Conservation (phyloP, 2,329 filamentous ascomycete genomes). For the Macrophomina phaseolina region DNA sequence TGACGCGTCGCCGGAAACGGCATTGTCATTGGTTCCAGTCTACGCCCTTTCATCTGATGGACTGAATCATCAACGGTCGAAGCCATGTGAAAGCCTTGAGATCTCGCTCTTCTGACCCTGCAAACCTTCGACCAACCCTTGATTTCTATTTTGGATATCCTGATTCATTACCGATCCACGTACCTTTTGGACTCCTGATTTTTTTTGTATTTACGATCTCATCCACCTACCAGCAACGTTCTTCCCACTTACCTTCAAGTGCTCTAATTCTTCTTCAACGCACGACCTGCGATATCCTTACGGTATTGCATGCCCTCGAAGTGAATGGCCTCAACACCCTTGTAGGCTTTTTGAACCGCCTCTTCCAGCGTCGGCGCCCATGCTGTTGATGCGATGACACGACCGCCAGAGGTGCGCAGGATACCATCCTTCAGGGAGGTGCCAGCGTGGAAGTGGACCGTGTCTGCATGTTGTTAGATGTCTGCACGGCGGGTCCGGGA, state of each 20-base stretch:
- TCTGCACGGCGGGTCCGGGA: not conserved
- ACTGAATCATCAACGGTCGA: not conserved
- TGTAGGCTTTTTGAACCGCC: slow-evolving; percentile 87
- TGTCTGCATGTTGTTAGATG: slow-evolving; percentile 46
- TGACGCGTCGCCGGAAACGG: not conserved
- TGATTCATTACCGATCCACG: slow-evolving; percentile 14
- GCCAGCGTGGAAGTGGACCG: slow-evolving; percentile 89
- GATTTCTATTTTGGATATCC: slow-evolving; percentile 24
- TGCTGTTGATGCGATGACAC: slow-evolving; percentile 92
- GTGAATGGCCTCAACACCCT: slow-evolving; percentile 76
- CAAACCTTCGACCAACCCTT: not conserved
- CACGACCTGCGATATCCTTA: slow-evolving; percentile 80
- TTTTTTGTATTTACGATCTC: slow-evolving; percentile 17
- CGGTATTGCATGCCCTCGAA: slow-evolving; percentile 92
- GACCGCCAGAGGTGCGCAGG: slow-evolving; percentile 80
- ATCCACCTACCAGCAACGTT: not conserved
- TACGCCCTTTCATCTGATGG: not conserved
- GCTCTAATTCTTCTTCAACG: slow-evolving; percentile 39
- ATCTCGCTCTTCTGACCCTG: not conserved
- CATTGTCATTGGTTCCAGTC: not conserved
- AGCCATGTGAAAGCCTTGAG: no score
- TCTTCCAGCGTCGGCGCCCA: slow-evolving; percentile 76
- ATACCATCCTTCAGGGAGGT: slow-evolving; percentile 68
- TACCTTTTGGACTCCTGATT: slow-evolving; percentile 23
- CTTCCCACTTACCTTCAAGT: slow-evolving; percentile 26